Conservation (phyloP, 495 filamentous ascomycete species). For the Xylaria scruposa region DNA sequence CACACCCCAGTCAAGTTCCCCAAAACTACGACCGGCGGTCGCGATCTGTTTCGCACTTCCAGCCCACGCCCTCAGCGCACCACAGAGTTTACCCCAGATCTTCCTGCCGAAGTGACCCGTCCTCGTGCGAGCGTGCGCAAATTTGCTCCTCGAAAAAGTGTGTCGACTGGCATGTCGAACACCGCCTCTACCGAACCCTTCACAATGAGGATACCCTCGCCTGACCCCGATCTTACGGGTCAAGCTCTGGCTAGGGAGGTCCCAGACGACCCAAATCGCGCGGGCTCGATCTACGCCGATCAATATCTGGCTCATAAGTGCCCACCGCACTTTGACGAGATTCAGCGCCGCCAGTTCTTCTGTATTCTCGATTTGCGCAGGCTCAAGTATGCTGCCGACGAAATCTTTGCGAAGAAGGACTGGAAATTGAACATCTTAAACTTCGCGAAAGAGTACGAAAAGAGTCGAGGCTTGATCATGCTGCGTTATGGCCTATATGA, state of each 20-base stretch:
- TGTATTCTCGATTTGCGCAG: conserved; percentile 60
- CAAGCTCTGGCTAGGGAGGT: conserved; percentile 54
- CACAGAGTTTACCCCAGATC: conserved; percentile 45
- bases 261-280: conserved; percentile 47
- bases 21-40: conserved; percentile 26
- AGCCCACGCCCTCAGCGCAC: conserved; percentile 39
- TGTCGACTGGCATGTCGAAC: conserved; percentile 44
- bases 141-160: conserved; percentile 34
- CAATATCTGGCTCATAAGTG: conserved; percentile 57
- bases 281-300: conserved; percentile 56
- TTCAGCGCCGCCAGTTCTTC: conserved; percentile 58
- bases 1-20: conserved; percentile 28
- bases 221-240: conserved; percentile 53
- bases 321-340: conserved; percentile 54
- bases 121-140: conserved; percentile 34
- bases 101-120: conserved; percentile 36
- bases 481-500: conserved; percentile 59
- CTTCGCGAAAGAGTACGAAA: conserved; percentile 61
- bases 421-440: conserved; percentile 60
- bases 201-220: conserved; percentile 54
- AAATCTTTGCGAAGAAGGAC: conserved; percentile 58
- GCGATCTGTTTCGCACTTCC: conserved; percentile 50
- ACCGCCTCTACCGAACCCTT: conserved; percentile 50
- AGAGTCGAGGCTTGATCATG: conserved; percentile 60
- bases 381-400: conserved; percentile 58